Evolutionary conservation across 441 rosid genomes (phyloP).

Genomic region (Pelargonium australe): DNA sequence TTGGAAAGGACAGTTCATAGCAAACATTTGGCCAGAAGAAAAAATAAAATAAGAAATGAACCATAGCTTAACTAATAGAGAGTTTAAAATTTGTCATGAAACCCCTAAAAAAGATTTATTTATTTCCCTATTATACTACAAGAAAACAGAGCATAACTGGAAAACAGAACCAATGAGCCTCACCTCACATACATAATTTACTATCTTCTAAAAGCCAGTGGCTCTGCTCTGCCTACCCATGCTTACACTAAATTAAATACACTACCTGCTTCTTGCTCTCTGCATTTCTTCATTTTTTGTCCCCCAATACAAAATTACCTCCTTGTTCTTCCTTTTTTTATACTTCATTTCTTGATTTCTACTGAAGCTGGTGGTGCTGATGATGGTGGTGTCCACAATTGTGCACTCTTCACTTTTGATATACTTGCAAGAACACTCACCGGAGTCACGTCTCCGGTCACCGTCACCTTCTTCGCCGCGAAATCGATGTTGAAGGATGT

Average conservation of each 20-base stretch:
- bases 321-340: not conserved
- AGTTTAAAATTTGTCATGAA: too few species aligned
- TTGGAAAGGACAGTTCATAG: too few species aligned
- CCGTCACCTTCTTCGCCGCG: conserved; percentile 73
- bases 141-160: conserved; percentile 2
- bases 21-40: too few species aligned
- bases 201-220: conserved; percentile 18
- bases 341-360: conserved; percentile 21
- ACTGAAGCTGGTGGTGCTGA: conserved; percentile 17
- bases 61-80: too few species aligned
- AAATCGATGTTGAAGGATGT: conserved; percentile 73
- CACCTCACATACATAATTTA: not conserved
- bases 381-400: conserved; percentile 46
- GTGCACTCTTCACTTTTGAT: conserved; percentile 87
- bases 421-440: conserved; percentile 61
- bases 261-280: not conserved
- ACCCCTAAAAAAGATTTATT: too few species aligned
- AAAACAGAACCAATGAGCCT: conserved; percentile 9
- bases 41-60: too few species aligned
- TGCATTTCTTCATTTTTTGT: not conserved
- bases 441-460: conserved; percentile 74
- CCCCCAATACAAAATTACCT: not conserved
- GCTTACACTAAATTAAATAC: conserved; percentile 13
- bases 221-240: conserved; percentile 23
- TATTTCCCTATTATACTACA: too few species aligned